Base-by-base conservation (phyloP, 2,329 filamentous ascomycete genomes). In the Xylariaceae sp. region DNA sequence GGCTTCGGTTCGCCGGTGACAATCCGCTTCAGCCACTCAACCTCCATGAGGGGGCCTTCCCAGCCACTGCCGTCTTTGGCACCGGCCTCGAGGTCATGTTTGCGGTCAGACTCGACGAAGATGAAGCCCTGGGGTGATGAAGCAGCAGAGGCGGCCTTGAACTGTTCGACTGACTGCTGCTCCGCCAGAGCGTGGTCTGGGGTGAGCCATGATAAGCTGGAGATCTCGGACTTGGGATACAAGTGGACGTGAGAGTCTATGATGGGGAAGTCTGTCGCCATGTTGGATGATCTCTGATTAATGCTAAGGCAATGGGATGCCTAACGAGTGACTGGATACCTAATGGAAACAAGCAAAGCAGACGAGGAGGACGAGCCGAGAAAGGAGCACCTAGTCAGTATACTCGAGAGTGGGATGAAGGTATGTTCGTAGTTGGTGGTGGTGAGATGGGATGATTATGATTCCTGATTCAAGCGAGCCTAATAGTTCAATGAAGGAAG, bases 241-340 rank as follows among this genome's bases (percentile, higher is more conserved):
- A 97, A 85, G 77, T 97, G 92, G 75, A 97, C 88, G 78, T 97
- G 93, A 45, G 90, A 88, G 78, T 97, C 92, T 74, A 97, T 85
- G 70, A 96, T 87, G 68, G 80, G 83, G 72, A 81, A 75, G 68
- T 70, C 64, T 44, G 65, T 54, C 37, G 69, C 66, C 70, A 72
- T 73, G 58, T 52, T 63, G 50, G 44, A 6, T 5, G 23, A 10
- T 23, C 18, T 15, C 51, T 42, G 37, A 42, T 42, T 13, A 42
- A 13, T 17, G 17, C 35, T 35, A 4, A 35, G 13, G 35, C 39
- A 42, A 42, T 23, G 30, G 37, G 18, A 50, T 13, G 17, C 2
- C 11, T 34, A 6, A 23, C 6, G 8, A 17, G 13, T 15, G 17
- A 4, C 48, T 13, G 8, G 37, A 42, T 42, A 10, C 11, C 37